Evolutionary conservation across 495 filamentous ascomycete genomes (phyloP).

Genomic region (Poronia punctata): DNA sequence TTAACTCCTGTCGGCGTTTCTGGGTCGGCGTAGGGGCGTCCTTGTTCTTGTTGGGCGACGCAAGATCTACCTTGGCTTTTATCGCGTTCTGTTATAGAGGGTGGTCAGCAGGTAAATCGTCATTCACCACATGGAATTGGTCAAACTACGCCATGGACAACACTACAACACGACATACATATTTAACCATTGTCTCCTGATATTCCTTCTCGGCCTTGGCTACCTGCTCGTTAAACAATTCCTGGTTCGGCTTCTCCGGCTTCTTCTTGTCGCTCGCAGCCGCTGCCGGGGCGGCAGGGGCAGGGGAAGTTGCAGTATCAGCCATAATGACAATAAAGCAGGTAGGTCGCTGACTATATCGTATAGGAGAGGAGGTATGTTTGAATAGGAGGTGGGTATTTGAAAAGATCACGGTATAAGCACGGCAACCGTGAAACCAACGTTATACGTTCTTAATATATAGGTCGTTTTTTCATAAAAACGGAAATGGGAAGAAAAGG

Average conservation of each 20-base stretch:
- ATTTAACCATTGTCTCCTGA: constrained; percentile 59
- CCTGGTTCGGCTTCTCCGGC: constrained; percentile 67
- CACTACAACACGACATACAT: constrained; percentile 53
- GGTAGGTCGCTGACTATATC: constrained; percentile 1
- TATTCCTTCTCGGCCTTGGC: constrained; percentile 78
- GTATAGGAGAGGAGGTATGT: constrained; percentile 4
- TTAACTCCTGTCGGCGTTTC: constrained; percentile 77
- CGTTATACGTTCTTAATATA: too few relatives aligned
- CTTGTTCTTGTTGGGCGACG: constrained; percentile 58
- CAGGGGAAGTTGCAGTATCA: constrained; percentile 24
- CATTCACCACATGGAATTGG: neutral
- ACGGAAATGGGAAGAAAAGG: neutral
- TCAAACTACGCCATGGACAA: neutral
- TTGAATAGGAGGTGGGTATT: too few relatives aligned
- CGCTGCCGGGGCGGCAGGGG: constrained; percentile 28
- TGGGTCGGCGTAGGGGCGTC: constrained; percentile 65
- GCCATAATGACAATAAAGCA: constrained; percentile 28
- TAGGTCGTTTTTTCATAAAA: too few relatives aligned
- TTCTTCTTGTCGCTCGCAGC: constrained; percentile 43
- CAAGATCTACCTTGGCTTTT: constrained; percentile 76
- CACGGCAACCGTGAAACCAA: too few relatives aligned
- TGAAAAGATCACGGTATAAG: too few relatives aligned
- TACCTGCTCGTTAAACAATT: constrained; percentile 61
- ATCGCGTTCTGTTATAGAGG: constrained; percentile 58
- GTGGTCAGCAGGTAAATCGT: constrained; percentile 16